Base-by-base conservation (phyloP, 306 rosid species). In the Prunus mongolica region DNA sequence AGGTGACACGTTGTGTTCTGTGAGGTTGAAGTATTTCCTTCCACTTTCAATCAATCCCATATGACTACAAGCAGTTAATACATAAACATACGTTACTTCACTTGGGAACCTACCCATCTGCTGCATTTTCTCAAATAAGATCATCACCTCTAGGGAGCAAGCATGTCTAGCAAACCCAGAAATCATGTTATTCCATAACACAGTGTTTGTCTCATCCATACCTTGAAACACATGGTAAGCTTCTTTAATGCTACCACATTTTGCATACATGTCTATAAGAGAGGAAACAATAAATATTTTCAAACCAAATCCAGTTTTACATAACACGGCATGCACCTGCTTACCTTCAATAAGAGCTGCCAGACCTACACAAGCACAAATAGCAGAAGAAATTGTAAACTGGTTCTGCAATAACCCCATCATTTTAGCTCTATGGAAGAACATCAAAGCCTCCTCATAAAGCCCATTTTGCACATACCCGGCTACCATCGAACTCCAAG, bases 101-200 rank as follows among this genome's bases (percentile, higher is more conserved):
- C 93, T 87, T 18, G 96, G 98, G 79, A 13, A 57, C 54, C 84
- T 61, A 65, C 93, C 93, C 27, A 58, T 76, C 76, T 89, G 93
- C 85, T 89, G 97, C 96, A 94, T 86, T 83, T 94, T 94, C 89
- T 94, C 98, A 12, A 94, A 90, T 69, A 94, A 94, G 69, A 89
- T 74, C 96, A 87, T 87, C 46, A 86, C 90, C 81, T 92, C 95
- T 1, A 76, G 83, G 27, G 88, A 88, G 46, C 70, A 67, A 62
- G 95, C 91, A 79, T 94, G 97, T 75, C 81, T 90, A 41, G 91
- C 96, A 47, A 92, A 86, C 66, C 96, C 98, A 47, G 92, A 82
- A 81, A 94, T 89, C 89, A 92, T 88, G 50, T 89, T 81, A 72
- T 94, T 94, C 97, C 97, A 94, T 61, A 89, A 73, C 77, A 92